Evolutionary conservation across 1,284 basidiomycete species (phyloP).

Genomic region (Earliella scabrosa): DNA sequence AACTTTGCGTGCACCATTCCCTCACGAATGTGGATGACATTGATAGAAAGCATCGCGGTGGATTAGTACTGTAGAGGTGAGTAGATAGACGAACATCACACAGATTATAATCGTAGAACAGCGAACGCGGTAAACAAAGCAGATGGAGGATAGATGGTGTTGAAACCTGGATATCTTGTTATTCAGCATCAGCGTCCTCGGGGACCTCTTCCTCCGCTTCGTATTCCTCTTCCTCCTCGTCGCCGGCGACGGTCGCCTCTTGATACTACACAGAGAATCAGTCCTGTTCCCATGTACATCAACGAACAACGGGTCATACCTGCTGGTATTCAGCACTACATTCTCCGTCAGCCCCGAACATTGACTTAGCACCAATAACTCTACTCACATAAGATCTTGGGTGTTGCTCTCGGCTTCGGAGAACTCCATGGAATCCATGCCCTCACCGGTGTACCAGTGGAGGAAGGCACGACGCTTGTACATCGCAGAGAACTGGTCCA

Average conservation of each 20-base stretch:
- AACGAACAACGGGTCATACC: too few relatives aligned
- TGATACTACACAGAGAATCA: constrained; percentile 53
- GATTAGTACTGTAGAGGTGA: neutral
- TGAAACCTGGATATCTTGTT: neutral
- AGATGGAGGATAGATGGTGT: neutral
- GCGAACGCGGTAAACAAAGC: neutral
- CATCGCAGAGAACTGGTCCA: constrained; percentile 82
- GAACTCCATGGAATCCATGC: constrained; percentile 94
- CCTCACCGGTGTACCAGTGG: constrained; percentile 92
- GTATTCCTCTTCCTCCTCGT: constrained; percentile 36
- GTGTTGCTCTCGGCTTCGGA: constrained; percentile 87
- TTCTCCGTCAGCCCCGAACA: constrained; percentile 37
- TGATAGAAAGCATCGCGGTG: neutral
- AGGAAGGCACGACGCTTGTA: constrained; percentile 86
- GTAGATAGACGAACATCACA: neutral
- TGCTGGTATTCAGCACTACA: constrained; percentile 75
- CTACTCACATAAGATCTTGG: constrained; percentile 79
- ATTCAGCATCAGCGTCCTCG: constrained; percentile 17
- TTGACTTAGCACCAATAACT: neutral
- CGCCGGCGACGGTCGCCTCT: constrained; percentile 57
- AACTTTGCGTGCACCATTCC: neutral
- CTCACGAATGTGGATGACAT: neutral
- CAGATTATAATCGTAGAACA: constrained; percentile 5
- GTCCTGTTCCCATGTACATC: too few relatives aligned
- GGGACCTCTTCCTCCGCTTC: constrained; percentile 18